Percentiles rank a stretch among this genome's conserved stretches.
Evolutionary conservation across 208 protist genomes (phyloP).

Genomic region (Leishmania arabica): DNA sequence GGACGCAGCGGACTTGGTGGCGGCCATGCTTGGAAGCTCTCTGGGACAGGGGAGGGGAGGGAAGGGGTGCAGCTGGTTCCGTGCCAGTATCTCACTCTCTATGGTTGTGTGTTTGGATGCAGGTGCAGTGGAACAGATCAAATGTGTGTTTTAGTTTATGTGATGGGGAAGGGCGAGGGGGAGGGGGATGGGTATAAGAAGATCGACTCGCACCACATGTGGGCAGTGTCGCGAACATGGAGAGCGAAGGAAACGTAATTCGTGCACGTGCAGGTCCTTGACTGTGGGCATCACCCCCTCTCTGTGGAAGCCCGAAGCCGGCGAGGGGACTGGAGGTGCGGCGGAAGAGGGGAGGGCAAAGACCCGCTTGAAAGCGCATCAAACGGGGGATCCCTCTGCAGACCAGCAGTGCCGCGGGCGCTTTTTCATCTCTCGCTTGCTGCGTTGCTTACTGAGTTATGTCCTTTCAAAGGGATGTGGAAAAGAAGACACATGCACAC

Average conservation of each 20-base stretch:
- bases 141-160: not conserved
- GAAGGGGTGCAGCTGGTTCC: not conserved
- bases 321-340: not conserved
- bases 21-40: not conserved
- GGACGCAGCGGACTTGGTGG: constrained; percentile 27
- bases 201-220: too few species aligned
- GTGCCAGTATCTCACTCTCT: not conserved
- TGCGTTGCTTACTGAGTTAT: not conserved
- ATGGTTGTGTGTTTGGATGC: not conserved
- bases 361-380: not conserved
- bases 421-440: not conserved
- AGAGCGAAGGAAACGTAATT: too few species aligned
- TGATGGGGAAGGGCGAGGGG: too few species aligned
- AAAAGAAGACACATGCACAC: not conserved
- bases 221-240: too few species aligned
- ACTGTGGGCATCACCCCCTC: not conserved
- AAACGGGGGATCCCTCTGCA: not conserved
- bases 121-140: not conserved
- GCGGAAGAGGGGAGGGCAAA: not conserved
- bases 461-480: not conserved
- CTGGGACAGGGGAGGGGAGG: not conserved
- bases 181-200: too few species aligned
- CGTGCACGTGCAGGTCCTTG: too few species aligned
- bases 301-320: not conserved
- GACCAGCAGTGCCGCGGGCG: not conserved